Conservation (phyloP, 2,329 filamentous ascomycete species). For the Fusarium armeniacum region DNA sequence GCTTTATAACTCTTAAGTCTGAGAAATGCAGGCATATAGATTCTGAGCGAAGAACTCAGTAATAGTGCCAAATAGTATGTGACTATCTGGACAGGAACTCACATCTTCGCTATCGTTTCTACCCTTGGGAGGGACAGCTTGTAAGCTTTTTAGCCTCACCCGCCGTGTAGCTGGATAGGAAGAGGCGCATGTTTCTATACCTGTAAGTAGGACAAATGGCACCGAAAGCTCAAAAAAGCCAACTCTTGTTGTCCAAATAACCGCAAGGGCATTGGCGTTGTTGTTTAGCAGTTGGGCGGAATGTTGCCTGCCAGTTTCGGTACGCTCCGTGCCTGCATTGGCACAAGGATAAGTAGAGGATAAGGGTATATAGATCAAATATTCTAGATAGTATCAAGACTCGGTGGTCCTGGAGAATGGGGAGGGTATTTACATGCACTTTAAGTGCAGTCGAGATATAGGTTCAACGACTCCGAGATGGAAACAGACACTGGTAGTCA, state of each 20-base stretch:
- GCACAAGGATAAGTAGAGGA: not conserved
- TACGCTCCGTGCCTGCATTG: not conserved
- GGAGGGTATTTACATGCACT: not conserved
- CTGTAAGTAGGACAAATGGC: not conserved
- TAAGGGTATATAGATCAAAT: not conserved
- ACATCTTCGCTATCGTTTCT: not conserved
- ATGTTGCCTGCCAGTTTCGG: not conserved
- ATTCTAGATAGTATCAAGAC: not conserved
- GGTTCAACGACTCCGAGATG: not conserved
- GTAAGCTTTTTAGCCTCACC: not conserved
- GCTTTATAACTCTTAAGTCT: not conserved
- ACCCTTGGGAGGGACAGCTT: not conserved
- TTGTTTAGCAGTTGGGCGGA: not conserved
- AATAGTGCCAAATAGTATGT: not conserved
- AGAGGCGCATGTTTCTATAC: not conserved
- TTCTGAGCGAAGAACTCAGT: not conserved
- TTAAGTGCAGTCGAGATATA: not conserved
- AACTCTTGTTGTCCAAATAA: not conserved
- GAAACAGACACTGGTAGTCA: not conserved
- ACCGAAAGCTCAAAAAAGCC: not conserved
- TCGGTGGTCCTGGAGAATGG: fast-evolving
- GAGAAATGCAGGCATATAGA: not conserved
- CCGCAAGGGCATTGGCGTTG: too few relatives aligned
- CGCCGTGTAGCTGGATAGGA: not conserved
- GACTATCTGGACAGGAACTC: too few relatives aligned